Base-by-base conservation (phyloP, 257 asterid genomes). In the Solanum bulbocastanum region DNA sequence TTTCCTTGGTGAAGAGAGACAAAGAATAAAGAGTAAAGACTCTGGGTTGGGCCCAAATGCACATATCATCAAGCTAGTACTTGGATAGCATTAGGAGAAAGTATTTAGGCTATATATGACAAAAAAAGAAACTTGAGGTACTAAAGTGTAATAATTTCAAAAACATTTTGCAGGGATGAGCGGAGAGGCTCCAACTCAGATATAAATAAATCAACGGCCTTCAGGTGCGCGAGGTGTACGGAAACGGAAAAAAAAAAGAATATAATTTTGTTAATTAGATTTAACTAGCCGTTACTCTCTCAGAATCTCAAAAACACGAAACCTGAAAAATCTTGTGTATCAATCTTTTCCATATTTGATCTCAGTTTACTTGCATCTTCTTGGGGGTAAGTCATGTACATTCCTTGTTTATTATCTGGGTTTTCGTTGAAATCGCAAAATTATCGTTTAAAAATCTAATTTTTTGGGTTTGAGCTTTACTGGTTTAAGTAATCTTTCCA, bases 281-380 rank as follows among this genome's bases (percentile, higher is more conserved):
- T 7, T 20, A 42, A 90, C 89, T 94, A 93, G 96, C 96, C 97
- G 96, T 94, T 93, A 84, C 74, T 86, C 71, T 83, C 86, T 83
- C 79, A 79, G 18, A 23, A 58, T 40, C 35, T 56, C 84, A 74
- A 36, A 15, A 74, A 22, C 10, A 37, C 5, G 16, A 36, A 74
- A 30, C 72, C 86, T 69, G 79, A 15, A 49, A 33, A 62, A 10
- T 52, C 83, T 86, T 68, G 81, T 33, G 81, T 40, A 32, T 87
- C 40, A 35, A 15, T 30, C n/a, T 60, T 42, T 56, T 16, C 65
- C 30, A 84, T 36, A 49, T 42, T 75, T 66, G 83, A 44, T 88
- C 84, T 72, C 85, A 32, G 25, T 87, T 46, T 65, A 78, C 37
- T 44, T 40, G 22, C 84, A 13, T 79, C 4, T 44, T 81, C 42